Evolutionary conservation across 257 asterid genomes (phyloP).

Genomic region (Prunella vulgaris): DNA sequence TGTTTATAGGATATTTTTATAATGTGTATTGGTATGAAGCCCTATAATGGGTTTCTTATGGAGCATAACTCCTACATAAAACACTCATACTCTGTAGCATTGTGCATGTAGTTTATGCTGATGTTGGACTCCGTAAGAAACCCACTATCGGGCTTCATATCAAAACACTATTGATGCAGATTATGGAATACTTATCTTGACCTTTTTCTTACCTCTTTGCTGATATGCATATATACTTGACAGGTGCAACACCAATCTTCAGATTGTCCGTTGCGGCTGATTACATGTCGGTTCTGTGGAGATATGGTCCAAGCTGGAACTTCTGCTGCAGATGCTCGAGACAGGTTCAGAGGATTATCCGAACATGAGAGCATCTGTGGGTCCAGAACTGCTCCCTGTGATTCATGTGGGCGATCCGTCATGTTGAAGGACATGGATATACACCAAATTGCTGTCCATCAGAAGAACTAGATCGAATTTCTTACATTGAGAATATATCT

Average conservation of each 20-base stretch:
- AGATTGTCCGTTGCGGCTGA: constrained; percentile 69
- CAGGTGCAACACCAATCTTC: constrained; percentile 88
- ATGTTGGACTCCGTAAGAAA: not conserved
- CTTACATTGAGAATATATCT: not conserved
- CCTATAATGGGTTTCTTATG: not conserved
- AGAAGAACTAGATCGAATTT: constrained; percentile 37
- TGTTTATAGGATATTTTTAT: not conserved
- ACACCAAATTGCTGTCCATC: constrained; percentile 92
- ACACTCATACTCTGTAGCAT: not conserved
- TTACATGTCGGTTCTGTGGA: constrained; percentile 89
- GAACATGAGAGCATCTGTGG: constrained; percentile 93
- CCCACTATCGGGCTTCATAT: not conserved
- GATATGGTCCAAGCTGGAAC: constrained; percentile 97
- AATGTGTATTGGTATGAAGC: not conserved
- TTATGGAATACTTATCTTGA: not conserved
- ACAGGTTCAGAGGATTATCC: constrained; percentile 74
- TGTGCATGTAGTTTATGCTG: not conserved
- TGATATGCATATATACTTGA: not conserved
- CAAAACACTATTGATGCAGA: not conserved
- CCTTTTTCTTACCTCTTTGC: not conserved
- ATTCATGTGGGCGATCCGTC: constrained; percentile 92
- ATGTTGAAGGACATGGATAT: constrained; percentile 98
- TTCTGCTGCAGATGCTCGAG: constrained; percentile 71
- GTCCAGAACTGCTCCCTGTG: constrained; percentile 93
- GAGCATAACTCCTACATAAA: not conserved